Percentiles rank a stretch among this genome's conserved stretches.
phyloP scores from a whole-genome alignment of 345 rosid genomes.

The Salix suchowensis region DNA sequence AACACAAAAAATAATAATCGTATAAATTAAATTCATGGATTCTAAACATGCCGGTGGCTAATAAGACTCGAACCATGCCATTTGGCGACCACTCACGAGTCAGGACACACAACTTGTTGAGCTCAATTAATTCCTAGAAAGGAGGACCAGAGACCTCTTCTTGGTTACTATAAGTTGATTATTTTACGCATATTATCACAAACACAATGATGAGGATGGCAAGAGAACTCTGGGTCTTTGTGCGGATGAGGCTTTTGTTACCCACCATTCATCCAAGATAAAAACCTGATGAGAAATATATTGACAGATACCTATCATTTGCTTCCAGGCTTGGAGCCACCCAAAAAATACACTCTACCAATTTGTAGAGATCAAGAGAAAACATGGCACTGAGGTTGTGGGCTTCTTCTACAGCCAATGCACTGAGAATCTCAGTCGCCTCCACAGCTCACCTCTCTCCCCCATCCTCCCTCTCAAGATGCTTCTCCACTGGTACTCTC shows the following conservation, averaged over 20 bases:
- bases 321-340: constrained; percentile 11
- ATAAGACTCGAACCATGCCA: too few relatives aligned
- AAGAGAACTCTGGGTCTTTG: neutral
- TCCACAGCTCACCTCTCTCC: constrained; percentile 43
- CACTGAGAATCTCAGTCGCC: constrained; percentile 59
- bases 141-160: too few relatives aligned
- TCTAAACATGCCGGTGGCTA: too few relatives aligned
- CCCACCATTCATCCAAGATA: constrained; percentile 70
- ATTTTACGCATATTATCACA: neutral
- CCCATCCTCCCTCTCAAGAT: constrained; percentile 60
- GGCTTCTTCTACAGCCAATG: constrained; percentile 94
- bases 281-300: constrained; percentile 22
- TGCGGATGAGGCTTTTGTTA: constrained; percentile 66
- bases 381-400: constrained; percentile 86
- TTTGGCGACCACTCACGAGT: too few relatives aligned
- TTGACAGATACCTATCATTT: neutral
- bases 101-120: too few relatives aligned
- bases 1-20: too few relatives aligned
- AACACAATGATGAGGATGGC: neutral
- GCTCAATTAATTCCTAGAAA: too few relatives aligned
- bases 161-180: neutral
- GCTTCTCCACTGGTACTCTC: constrained; percentile 67
- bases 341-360: constrained; percentile 1
- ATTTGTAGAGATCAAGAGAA: neutral
- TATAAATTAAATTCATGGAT: too few relatives aligned